These are phyloP conservation scores for Pseudogymnoascus sp. DNA, from an alignment of 2,329 filamentous ascomycete genomes.

Conservation along the genomic window DNA sequence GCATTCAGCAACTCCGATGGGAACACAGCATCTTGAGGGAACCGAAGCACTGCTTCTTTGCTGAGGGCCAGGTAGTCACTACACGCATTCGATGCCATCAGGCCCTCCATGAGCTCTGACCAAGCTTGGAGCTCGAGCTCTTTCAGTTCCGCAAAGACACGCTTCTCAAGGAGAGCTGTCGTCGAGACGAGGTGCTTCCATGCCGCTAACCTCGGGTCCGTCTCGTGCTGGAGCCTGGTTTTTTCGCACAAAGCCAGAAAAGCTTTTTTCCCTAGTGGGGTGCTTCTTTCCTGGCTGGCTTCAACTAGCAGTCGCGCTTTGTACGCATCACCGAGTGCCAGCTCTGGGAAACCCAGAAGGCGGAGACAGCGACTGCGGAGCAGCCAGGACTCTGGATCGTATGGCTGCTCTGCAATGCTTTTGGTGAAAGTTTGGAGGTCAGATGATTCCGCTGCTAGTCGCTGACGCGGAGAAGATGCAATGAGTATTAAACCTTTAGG, in stretches of 20 bases:
- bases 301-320: constrained; percentile 26
- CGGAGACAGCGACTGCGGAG: constrained; percentile 21
- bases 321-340: constrained; percentile 26
- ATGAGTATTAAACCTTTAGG: not conserved
- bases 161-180: constrained; percentile 16
- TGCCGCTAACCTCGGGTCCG: constrained; percentile 18
- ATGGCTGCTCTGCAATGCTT: constrained; percentile 16
- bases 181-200: constrained; percentile 19
- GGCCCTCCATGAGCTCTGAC: constrained; percentile 23
- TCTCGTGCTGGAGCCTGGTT: constrained; percentile 19
- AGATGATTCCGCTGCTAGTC: constrained; percentile 15
- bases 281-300: constrained; percentile 17
- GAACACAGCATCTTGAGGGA: constrained; percentile 21
- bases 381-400: constrained; percentile 24
- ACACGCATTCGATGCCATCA: constrained; percentile 24
- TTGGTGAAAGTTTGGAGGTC: constrained; percentile 18
- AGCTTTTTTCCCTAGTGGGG: constrained; percentile 21
- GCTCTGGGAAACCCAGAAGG: constrained; percentile 25
- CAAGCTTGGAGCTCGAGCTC: constrained; percentile 23
- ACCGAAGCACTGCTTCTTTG: constrained; percentile 19
- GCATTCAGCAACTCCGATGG: constrained; percentile 21
- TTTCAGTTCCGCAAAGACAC: constrained; percentile 17
- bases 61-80: constrained; percentile 20
- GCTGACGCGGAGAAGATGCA: constrained; percentile 15
- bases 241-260: constrained; percentile 22